Conservation (phyloP, 2,329 filamentous ascomycete genomes). For the Botrytis hyacinthi region DNA sequence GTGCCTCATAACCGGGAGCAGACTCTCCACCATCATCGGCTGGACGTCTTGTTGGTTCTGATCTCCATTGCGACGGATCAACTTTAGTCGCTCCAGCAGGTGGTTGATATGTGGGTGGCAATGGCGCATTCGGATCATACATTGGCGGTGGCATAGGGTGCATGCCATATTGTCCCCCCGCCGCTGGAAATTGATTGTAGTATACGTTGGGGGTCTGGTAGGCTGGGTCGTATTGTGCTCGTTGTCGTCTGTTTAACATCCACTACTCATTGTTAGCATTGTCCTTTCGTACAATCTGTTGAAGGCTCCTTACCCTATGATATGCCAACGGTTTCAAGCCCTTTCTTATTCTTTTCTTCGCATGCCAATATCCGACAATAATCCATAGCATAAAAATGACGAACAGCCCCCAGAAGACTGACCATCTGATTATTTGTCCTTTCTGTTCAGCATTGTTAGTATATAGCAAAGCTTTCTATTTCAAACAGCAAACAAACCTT, state of each 20-base stretch:
- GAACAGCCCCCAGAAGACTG: conserved; percentile 62
- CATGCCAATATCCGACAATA: conserved; percentile 68
- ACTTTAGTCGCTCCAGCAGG: conserved; percentile 52
- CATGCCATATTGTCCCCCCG: conserved; percentile 46
- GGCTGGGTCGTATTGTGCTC: conserved; percentile 41
- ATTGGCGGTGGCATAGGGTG: conserved; percentile 52
- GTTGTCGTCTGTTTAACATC: conserved; percentile 36
- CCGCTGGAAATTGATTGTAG: conserved; percentile 43
- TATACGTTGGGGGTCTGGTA: conserved; percentile 47
- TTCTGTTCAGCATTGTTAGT: conserved; percentile 36
- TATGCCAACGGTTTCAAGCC: conserved; percentile 66
- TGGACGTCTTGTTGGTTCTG: conserved; percentile 36
- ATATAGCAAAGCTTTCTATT: background rate
- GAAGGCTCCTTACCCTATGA: conserved; percentile 56
- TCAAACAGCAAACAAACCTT: conserved; percentile 36
- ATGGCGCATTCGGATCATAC: conserved; percentile 53
- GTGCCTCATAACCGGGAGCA: conserved; percentile 44
- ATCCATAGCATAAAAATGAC: conserved; percentile 59
- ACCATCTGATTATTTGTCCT: conserved; percentile 61
- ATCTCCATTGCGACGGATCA: conserved; percentile 49
- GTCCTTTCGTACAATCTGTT: background rate
- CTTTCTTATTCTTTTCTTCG: conserved; percentile 61
- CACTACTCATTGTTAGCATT: conserved; percentile 33
- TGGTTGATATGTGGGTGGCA: conserved; percentile 56
- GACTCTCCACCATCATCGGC: conserved; percentile 31